Base-by-base conservation (phyloP, 345 rosid genomes). In the Cardamine resedifolia region DNA sequence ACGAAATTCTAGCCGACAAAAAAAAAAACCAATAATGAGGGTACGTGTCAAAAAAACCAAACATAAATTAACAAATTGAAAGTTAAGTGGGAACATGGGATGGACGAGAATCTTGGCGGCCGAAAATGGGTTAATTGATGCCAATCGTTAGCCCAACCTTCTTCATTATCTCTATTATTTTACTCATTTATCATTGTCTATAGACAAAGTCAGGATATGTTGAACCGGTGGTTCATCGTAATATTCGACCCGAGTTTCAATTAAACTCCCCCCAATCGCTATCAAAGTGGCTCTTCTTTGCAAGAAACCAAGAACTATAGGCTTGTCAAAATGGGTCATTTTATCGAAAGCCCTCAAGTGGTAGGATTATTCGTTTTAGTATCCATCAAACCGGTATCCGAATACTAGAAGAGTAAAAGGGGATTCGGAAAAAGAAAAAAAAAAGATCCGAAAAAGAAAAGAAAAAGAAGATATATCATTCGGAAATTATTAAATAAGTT, bases 51-150 rank as follows among this genome's bases (percentile, higher is more conserved):
- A 28, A 15, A 44, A 28, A 18, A 39, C 10, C 28, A 27, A 58
- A 27, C 21, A 72, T 27, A 43, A 52, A 63, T 6, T 12, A 21
- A 65, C 50, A 47, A 65, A 23, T 34, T 7, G 23, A 73, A 74
- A 58, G 61, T 2, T 3, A 66, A 58, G 78, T 66, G 53, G 45
- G 78, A 74, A 66, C 72, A 74, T 66, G 78, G 36, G 67, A 39
- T 24, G 45, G 66, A 49, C 44, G 67, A 66, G 73, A 74, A 66
- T 74, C 73, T 66, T 74, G 65, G 72, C 66, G 71, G 66, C 66
- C 71, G 59, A 45, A 34, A 73, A 45, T 66, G 61, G 27, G 53
- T 24, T 38, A 20, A 64, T 58, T 38, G 28, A 64, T 58, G 72
- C 61, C 44, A 30, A 27, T 57, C 58, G 71, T 64, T 56, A 39